phyloP scores from a whole-genome alignment of 306 rosid species.

The Prunus dulcis region DNA sequence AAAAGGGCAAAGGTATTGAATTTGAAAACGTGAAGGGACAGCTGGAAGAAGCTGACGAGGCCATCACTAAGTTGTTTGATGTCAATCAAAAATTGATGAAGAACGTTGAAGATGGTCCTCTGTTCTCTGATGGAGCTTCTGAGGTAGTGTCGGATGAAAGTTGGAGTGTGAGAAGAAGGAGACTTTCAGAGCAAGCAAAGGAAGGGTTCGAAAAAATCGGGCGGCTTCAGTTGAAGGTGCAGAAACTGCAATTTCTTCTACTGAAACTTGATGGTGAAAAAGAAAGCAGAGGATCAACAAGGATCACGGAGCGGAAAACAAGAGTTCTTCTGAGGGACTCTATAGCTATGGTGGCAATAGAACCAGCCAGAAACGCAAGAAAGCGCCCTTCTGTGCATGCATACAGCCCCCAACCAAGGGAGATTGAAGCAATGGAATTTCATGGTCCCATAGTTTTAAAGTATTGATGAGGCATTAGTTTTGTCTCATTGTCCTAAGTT shows the following conservation, averaged over 20 bases:
- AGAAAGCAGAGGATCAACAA: conserved; percentile 38
- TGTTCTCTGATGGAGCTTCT: conserved; percentile 43
- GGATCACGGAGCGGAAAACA: neutral
- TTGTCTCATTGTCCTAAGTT: conserved; percentile 35
- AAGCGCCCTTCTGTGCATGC: conserved; percentile 71
- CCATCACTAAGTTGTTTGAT: conserved; percentile 57
- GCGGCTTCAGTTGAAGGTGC: conserved; percentile 78
- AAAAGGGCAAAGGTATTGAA: conserved; percentile 51
- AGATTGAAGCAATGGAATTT: conserved; percentile 38
- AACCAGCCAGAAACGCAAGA: conserved; percentile 51
- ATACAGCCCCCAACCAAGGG: conserved; percentile 66
- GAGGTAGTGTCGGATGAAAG: conserved; percentile 43
- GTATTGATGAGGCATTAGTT: conserved; percentile 32
- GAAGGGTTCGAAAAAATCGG: conserved; percentile 85
- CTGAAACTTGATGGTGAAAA: conserved; percentile 71
- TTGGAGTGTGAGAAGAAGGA: conserved; percentile 64
- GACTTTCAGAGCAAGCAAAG: conserved; percentile 66
- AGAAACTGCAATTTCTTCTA: conserved; percentile 77
- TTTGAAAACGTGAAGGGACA: conserved; percentile 53
- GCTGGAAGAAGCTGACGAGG: conserved; percentile 67
- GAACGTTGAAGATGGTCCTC: conserved; percentile 50
- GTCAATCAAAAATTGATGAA: conserved; percentile 57
- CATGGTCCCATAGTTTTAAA: conserved; percentile 30
- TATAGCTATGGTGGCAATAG: conserved; percentile 64
- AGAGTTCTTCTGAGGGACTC: conserved; percentile 72